phyloP scores from a whole-genome alignment of 306 rosid genomes.

The Glycine soja region DNA sequence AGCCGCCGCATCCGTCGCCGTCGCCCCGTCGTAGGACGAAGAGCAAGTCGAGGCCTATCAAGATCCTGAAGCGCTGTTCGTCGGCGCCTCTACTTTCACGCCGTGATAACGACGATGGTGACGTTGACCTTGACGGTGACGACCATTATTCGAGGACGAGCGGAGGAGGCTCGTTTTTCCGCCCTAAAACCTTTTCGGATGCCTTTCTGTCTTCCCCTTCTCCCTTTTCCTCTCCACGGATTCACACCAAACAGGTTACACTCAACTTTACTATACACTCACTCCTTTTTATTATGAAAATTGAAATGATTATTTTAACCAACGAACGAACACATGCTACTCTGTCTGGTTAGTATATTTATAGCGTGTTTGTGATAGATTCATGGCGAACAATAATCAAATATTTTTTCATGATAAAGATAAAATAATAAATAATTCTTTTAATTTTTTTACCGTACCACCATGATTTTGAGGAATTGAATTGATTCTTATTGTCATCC shows the following conservation, averaged over 20 bases:
- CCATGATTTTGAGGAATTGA: too few species aligned
- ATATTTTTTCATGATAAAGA: too few species aligned
- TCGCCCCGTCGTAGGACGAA: slow-evolving; percentile 43
- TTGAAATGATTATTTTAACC: neutral
- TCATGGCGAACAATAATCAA: too few species aligned
- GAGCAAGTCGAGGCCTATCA: slow-evolving; percentile 49
- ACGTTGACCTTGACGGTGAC: neutral
- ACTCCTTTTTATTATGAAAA: neutral
- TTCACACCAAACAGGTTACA: slow-evolving; percentile 42
- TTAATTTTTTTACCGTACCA: too few species aligned
- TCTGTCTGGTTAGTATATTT: neutral
- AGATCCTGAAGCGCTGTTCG: slow-evolving; percentile 60
- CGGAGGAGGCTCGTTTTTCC: slow-evolving; percentile 39
- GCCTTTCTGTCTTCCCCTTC: slow-evolving; percentile 69
- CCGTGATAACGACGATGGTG: neutral
- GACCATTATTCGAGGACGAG: neutral
- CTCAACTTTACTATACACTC: slow-evolving; percentile 3
- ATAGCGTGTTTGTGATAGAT: too few species aligned
- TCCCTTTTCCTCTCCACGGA: slow-evolving; percentile 55
- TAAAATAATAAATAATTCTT: too few species aligned
- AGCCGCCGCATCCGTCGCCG: slow-evolving; percentile 60
- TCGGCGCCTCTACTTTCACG: slow-evolving; percentile 67
- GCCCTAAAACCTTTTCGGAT: slow-evolving; percentile 57
- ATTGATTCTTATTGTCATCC: too few species aligned
- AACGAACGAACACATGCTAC: neutral